Evolutionary conservation across 306 rosid species (phyloP).

Genomic region (Cicer yamashitae): DNA sequence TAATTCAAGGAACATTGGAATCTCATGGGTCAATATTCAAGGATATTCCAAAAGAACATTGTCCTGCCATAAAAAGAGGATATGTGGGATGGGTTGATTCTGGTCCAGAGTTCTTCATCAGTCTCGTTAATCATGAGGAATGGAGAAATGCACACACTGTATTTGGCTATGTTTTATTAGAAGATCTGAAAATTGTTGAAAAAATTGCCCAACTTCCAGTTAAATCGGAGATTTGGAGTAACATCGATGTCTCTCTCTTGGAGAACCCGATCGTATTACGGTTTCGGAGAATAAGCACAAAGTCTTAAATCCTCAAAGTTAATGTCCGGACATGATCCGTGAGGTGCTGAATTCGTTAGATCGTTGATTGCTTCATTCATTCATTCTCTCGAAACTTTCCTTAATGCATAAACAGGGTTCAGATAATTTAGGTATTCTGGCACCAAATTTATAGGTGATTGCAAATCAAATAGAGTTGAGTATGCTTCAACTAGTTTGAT

Average conservation of each 20-base stretch:
- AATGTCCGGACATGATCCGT: background rate
- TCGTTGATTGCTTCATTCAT: conserved; percentile 7
- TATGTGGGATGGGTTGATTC: conserved; percentile 87
- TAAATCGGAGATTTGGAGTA: conserved; percentile 60
- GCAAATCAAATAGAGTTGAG: conserved; percentile 9
- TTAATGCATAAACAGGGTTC: background rate
- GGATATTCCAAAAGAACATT: conserved; percentile 56
- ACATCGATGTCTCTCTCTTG: conserved; percentile 62
- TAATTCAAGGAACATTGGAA: conserved; percentile 62
- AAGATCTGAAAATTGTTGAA: conserved; percentile 72
- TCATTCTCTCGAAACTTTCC: background rate
- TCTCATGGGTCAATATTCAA: conserved; percentile 46
- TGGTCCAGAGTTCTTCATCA: conserved; percentile 82
- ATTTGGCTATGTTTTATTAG: conserved; percentile 68
- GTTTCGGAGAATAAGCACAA: conserved; percentile 46
- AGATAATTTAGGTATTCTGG: conserved; percentile 22
- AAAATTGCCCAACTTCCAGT: conserved; percentile 67
- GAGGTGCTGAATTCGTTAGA: background rate
- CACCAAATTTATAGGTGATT: conserved; percentile 31
- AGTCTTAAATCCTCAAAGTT: conserved; percentile 37
- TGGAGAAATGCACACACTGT: conserved; percentile 71
- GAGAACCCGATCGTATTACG: conserved; percentile 58
- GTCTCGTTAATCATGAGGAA: conserved; percentile 76
- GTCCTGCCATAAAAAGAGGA: conserved; percentile 64
- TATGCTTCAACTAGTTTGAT: conserved; percentile 14